These are phyloP conservation scores for Globisporangium cystogenes DNA, from an alignment of 352 stramenopile species.

Conservation along the genomic window DNA sequence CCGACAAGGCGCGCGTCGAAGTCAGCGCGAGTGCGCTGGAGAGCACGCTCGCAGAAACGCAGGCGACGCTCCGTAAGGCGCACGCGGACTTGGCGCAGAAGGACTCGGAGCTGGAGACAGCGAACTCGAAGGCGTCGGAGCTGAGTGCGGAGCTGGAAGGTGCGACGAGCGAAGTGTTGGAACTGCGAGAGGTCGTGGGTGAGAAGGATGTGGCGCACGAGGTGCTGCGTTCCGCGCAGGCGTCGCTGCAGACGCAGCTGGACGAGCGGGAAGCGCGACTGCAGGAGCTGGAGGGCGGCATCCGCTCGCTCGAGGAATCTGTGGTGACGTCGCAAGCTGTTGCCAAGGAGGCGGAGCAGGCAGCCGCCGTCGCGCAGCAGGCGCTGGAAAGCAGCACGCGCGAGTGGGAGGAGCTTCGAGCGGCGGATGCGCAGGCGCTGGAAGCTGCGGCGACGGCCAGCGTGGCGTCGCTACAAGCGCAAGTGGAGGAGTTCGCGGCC, in stretches of 20 bases:
- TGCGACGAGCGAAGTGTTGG: slow-evolving; percentile 2
- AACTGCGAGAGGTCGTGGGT: neutral
- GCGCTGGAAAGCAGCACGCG: neutral
- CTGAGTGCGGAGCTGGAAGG: no score
- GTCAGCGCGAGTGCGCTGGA: neutral
- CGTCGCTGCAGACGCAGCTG: slow-evolving; percentile 2
- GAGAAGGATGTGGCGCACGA: neutral
- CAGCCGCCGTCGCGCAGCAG: neutral
- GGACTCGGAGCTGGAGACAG: neutral
- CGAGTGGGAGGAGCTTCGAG: slow-evolving; percentile 1
- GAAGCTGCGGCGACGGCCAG: neutral
- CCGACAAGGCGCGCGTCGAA: neutral
- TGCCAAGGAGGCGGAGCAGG: neutral
- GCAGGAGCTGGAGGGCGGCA: neutral
- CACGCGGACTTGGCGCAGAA: slow-evolving; percentile 7
- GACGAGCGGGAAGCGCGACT: neutral
- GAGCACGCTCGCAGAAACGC: neutral
- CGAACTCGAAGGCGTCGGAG: no score
- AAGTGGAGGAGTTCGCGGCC: neutral
- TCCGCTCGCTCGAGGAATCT: neutral
- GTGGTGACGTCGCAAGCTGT: neutral
- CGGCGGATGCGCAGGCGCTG: neutral
- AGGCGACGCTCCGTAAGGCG: neutral
- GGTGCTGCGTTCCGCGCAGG: neutral
- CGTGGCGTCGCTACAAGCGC: neutral